Evolutionary conservation across 2,329 filamentous ascomycete genomes (phyloP), one percentile per base, ranked within the genome.

Genomic region (Daldinia sp.): DNA sequence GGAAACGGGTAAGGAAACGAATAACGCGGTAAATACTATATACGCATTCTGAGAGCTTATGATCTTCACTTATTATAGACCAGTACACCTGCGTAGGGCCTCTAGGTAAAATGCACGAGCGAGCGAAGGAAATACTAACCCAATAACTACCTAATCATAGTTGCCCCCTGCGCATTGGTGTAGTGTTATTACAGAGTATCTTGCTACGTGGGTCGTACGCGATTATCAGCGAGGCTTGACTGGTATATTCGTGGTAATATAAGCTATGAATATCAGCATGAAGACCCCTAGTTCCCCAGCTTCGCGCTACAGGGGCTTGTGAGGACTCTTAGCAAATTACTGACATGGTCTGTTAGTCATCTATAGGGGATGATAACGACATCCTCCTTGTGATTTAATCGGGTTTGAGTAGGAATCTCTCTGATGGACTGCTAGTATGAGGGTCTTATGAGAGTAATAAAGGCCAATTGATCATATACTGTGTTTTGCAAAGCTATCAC

Each of bases 181-280:
- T 41, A 20, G 50, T 13, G 30, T 65, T 54, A 53, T 64, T 54
- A 23, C 39, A 44, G 30, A 53, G 28, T 33, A 59, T 44, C 26
- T 44, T 42, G 18, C 39, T 28, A 57, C 23, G 54, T 57, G 54
- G 54, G 54, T 57, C 54, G 30, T 1, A 7, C 26, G 15, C 26
- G 13, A 12, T 50, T n/a, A 50, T n/a, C 26, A 6, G 7, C 26
- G 3, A 50, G 26, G 46, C 39, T 42, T 42, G 15, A 42, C 3
- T 18, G 10, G 35, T 37, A 13, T 13, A 13, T 37, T 37, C 7
- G 7, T 37, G 6, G 10, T 37, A 9, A 4, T 37, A 37, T n/a
- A 23, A 50, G 23, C 6, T 50, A 50, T 20, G 54, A 57, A 44
- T 6, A 18, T 44, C 23, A 10, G 35, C 35, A 37, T 6, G 10